Evolutionary conservation across 345 rosid genomes (phyloP).

Genomic region (Eucalyptus caleyi): DNA sequence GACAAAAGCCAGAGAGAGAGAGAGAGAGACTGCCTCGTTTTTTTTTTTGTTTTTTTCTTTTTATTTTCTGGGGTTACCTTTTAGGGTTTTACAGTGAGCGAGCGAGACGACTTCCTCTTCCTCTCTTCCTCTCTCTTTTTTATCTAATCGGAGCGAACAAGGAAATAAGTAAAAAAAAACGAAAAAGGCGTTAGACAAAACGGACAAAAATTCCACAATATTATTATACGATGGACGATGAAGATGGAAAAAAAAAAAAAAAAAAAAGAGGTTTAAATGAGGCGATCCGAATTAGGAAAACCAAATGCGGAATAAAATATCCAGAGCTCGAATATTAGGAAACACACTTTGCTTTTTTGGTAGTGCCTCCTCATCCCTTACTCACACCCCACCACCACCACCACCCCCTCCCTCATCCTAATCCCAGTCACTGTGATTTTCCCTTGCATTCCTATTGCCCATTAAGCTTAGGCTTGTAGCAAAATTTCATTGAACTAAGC

Average conservation of each 20-base stretch:
- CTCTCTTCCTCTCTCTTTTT: rapidly evolving
- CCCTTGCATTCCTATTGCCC: not conserved
- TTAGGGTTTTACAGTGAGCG: not conserved
- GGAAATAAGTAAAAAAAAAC: not conserved
- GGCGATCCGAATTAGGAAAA: not conserved
- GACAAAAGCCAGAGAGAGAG: not conserved
- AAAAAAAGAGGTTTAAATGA: not conserved
- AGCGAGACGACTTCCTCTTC: not conserved
- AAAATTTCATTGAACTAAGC: not conserved
- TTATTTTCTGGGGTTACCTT: not conserved
- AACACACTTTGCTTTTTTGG: not conserved
- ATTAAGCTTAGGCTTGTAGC: not conserved
- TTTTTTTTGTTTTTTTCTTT: rapidly evolving
- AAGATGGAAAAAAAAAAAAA: not conserved
- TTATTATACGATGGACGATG: not conserved
- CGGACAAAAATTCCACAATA: not conserved
- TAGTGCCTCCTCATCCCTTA: not conserved
- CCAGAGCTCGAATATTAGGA: not conserved
- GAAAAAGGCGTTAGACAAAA: not conserved
- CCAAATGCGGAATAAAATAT: not conserved
- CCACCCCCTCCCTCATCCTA: not conserved
- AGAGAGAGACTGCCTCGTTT: not conserved
- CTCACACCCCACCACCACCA: not conserved
- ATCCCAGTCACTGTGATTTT: not conserved
- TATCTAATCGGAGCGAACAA: not conserved